phyloP scores from a whole-genome alignment of 139 green algal species.

The Micractinium conductrix region DNA sequence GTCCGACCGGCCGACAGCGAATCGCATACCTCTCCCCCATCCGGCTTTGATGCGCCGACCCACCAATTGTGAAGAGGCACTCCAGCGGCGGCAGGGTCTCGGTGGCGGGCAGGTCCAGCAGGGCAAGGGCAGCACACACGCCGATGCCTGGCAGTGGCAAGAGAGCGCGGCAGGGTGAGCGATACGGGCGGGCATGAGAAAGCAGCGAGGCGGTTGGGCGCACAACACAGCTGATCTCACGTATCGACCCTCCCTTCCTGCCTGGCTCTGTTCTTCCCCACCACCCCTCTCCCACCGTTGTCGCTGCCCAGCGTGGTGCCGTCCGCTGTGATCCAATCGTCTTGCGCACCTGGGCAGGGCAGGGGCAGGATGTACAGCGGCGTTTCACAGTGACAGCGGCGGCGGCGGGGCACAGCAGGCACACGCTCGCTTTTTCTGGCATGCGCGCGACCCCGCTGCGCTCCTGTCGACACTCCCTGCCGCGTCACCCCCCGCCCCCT shows the following conservation, averaged over 20 bases:
- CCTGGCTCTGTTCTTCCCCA: too few relatives aligned
- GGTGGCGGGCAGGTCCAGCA: constrained; percentile 59
- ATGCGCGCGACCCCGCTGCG: not conserved
- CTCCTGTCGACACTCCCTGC: too few relatives aligned
- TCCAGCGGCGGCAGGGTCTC: constrained; percentile 76
- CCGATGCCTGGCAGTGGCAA: constrained; percentile 54
- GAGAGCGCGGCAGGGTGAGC: not conserved
- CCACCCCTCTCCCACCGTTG: constrained; percentile 53
- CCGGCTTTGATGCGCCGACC: too few relatives aligned
- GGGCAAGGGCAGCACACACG: constrained; percentile 66
- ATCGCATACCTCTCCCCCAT: too few relatives aligned
- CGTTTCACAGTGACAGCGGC: not conserved
- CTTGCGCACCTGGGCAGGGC: constrained; percentile 40
- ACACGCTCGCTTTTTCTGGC: not conserved
- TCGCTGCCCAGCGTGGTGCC: constrained; percentile 82
- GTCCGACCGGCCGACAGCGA: too few relatives aligned
- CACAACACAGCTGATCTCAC: too few relatives aligned
- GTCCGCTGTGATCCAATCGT: constrained; percentile 72
- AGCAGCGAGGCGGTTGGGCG: not conserved
- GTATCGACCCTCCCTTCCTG: too few relatives aligned
- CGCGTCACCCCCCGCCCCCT: too few relatives aligned
- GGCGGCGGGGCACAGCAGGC: not conserved
- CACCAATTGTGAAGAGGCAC: constrained; percentile 81
- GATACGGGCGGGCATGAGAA: not conserved
- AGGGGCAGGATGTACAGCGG: not conserved